Evolutionary conservation across 1,284 basidiomycete genomes (phyloP), one percentile per base, ranked within the genome.

Genomic region (Spongispora temasekensis): DNA sequence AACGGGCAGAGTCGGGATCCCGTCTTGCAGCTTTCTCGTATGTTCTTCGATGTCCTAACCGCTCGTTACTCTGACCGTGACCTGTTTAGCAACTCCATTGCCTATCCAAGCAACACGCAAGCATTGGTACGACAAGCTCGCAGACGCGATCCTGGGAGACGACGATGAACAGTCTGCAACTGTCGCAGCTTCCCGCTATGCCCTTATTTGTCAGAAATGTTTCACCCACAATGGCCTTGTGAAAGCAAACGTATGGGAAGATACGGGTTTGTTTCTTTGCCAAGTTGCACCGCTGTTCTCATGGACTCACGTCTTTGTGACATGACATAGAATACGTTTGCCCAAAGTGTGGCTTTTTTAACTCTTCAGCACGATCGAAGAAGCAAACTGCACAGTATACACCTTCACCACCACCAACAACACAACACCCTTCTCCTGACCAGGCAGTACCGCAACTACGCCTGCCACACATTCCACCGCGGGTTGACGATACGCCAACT

Each of bases 161-260:
- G 94, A 95, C 66, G 91, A 87, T 31, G 72, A 67, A 64, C 76
- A 83, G 52, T 78, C 80, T 25, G 68, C 75, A 12, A 78, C 75
- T 42, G 75, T 79, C 37, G 75, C 82, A 9, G 77, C 82, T 10
- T 83, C 82, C 30, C 89, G 93, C 61, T 99, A 96, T 69, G 97
- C 97, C 2, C 83, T 99, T 59, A 97, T 99, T 46, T 99, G 97
- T 76, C 87, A 89, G 61, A 89, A 90, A 66, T 99, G 97, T 74
- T 97, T 94, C 71, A 79, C 87, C 17, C 97, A 99, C 76, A 99
- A 99, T 69, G 97, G 97, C 0, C 82, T 99, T 10, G 93, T 97
- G 5, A 90, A 91, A 63, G 92, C 95, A 74, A 89, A 87, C 61
- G 85, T 93, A 75, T 97, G 93, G 87, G 90, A 94, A 68, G 89